A percentile compares a stretch with the other conserved stretches of the same genome.
These are phyloP conservation scores for Sporothrix euskadiensis DNA, from an alignment of 2,329 filamentous ascomycete species.

Conservation along the genomic window DNA sequence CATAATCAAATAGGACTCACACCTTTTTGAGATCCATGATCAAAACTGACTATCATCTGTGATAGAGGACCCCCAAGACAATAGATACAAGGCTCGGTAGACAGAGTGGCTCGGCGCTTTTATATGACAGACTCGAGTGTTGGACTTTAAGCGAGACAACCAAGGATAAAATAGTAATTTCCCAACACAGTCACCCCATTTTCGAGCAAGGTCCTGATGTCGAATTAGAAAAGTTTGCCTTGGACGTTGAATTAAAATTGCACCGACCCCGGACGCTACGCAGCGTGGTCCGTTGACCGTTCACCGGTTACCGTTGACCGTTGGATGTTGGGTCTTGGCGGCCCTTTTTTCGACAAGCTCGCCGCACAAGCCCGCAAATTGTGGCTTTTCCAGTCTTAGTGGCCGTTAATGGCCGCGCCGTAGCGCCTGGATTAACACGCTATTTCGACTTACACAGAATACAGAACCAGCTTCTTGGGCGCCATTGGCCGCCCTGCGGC, in stretches of 20 bases:
- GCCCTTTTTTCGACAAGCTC: conserved; percentile 2
- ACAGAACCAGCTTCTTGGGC: neutral
- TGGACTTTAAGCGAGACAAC: neutral
- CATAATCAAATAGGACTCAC: neutral
- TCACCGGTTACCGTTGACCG: neutral
- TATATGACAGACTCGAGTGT: neutral
- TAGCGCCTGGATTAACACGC: neutral
- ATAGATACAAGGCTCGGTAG: neutral
- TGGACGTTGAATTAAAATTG: neutral
- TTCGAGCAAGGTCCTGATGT: neutral
- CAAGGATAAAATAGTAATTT: neutral
- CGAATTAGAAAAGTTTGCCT: neutral
- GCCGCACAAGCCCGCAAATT: neutral
- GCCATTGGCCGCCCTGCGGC: neutral
- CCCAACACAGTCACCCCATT: neutral
- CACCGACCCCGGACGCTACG: neutral
- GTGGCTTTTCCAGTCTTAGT: neutral
- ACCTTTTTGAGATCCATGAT: neutral
- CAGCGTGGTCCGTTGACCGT: neutral
- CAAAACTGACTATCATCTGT: neutral
- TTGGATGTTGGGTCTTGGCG: neutral
- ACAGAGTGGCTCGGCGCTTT: neutral
- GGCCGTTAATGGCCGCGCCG: conserved; percentile 1
- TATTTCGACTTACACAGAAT: neutral
- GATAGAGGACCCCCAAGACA: no score